Conservation (phyloP, 441 rosid genomes). For the Euphorbia schlechtendalii region DNA sequence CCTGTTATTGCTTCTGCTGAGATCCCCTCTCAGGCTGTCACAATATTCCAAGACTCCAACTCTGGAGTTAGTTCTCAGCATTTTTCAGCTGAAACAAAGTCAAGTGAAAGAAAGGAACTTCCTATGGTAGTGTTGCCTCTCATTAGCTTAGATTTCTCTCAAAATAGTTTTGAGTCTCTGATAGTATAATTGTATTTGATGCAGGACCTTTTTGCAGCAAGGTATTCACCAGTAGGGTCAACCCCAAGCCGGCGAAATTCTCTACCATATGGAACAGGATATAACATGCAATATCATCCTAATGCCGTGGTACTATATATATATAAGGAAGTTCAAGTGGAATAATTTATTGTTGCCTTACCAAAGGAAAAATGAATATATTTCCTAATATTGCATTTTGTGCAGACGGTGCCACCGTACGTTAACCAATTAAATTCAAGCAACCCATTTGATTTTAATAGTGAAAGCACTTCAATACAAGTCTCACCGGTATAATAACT, state of each 20-base stretch:
- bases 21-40: constrained; percentile 25
- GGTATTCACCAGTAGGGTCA: constrained; percentile 37
- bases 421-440: constrained; percentile 33
- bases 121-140: constrained; percentile 44
- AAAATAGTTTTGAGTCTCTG: constrained; percentile 5
- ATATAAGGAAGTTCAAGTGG: constrained; percentile 9
- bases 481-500: constrained; percentile 27
- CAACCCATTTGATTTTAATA: constrained; percentile 59
- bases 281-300: constrained; percentile 46
- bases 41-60: constrained; percentile 23
- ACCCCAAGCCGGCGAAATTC: constrained; percentile 43
- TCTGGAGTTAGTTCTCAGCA: constrained; percentile 27
- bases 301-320: constrained; percentile 39
- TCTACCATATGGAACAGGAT: constrained; percentile 44
- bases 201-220: constrained; percentile 71
- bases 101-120: constrained; percentile 52
- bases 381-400: constrained; percentile 8
- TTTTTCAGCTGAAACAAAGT: constrained; percentile 27
- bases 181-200: constrained; percentile 16
- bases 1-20: constrained; percentile 25
- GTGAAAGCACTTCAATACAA: constrained; percentile 33
- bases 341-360: not conserved
- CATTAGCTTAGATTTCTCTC: constrained; percentile 5
- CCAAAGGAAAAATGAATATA: not conserved
- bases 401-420: constrained; percentile 37